A percentile compares a stretch with the other conserved stretches of the same genome.
These are phyloP conservation scores for Panaeolus cyanescens DNA, from an alignment of 768 basidiomycete genomes.

Conservation along the genomic window DNA sequence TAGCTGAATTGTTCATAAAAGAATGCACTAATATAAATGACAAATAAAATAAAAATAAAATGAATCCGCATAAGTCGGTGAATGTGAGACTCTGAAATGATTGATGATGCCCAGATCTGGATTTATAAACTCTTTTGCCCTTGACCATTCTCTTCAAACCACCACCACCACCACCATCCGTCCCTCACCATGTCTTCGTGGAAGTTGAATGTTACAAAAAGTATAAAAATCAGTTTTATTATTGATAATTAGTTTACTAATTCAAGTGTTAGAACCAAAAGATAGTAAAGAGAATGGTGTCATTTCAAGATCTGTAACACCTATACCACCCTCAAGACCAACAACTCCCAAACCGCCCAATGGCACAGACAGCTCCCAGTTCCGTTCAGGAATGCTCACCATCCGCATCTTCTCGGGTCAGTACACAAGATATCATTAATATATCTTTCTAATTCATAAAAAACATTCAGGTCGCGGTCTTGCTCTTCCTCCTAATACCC, in stretches of 20 bases:
- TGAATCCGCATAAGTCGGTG: background rate
- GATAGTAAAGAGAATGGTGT: slow-evolving; percentile 71
- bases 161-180: slow-evolving; percentile 12
- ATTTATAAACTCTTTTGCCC: slow-evolving; percentile 15
- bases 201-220: slow-evolving; percentile 48
- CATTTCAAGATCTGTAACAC: slow-evolving; percentile 77
- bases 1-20: background rate
- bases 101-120: slow-evolving; percentile 21
- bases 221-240: slow-evolving; percentile 24
- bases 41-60: too few species aligned
- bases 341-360: slow-evolving; percentile 67
- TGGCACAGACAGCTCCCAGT: slow-evolving; percentile 51
- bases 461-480: slow-evolving; percentile 69
- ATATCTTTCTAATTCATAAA: slow-evolving; percentile 2
- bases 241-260: slow-evolving; percentile 1
- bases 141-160: slow-evolving; percentile 16
- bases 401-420: slow-evolving; percentile 93
- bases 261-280: slow-evolving; percentile 54
- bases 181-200: slow-evolving; percentile 48
- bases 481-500: slow-evolving; percentile 73
- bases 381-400: slow-evolving; percentile 89
- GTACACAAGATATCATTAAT: slow-evolving; percentile 24
- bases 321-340: slow-evolving; percentile 75
- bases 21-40: too few species aligned
- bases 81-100: slow-evolving; percentile 8